These are phyloP conservation scores for Boletus semigastroideus DNA, from an alignment of 1,284 basidiomycete species.

Conservation along the genomic window DNA sequence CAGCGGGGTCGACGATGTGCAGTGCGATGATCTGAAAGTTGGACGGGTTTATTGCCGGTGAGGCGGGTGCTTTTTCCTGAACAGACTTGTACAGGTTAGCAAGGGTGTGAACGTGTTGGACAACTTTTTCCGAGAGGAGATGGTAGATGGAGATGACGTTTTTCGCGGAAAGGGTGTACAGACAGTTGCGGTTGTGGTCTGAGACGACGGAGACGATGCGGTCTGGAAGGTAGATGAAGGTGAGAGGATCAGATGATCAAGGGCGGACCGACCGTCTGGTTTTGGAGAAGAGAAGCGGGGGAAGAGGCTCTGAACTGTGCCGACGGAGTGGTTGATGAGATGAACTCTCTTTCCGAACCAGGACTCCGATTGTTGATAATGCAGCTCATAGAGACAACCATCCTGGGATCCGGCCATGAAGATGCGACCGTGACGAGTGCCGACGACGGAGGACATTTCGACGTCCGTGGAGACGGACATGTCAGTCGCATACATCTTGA, in stretches of 20 bases:
- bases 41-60: conserved; percentile 66
- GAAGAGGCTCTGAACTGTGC: conserved; percentile 71
- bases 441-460: conserved; percentile 81
- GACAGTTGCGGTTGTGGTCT: conserved; percentile 63
- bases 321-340: conserved; percentile 78
- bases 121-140: conserved; percentile 57
- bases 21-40: conserved; percentile 65
- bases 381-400: conserved; percentile 89
- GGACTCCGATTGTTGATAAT: conserved; percentile 88
- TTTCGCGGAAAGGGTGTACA: conserved; percentile 74
- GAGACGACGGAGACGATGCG: conserved; percentile 66
- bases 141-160: conserved; percentile 71
- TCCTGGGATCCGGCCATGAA: conserved; percentile 89
- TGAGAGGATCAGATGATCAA: not conserved
- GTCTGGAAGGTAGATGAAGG: conserved; percentile 43
- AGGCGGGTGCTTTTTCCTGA: conserved; percentile 74
- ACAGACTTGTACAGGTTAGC: conserved; percentile 67
- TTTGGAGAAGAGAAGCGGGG: conserved; percentile 61
- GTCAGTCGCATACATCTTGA: conserved; percentile 91
- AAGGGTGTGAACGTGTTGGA: conserved; percentile 68
- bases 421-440: conserved; percentile 82
- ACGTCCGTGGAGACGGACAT: conserved; percentile 77
- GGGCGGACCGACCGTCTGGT: conserved; percentile 52
- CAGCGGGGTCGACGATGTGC: conserved; percentile 60
- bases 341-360: conserved; percentile 90